phyloP scores from a whole-genome alignment of 2,329 filamentous ascomycete genomes.

The Ceratocystis cubensis region DNA sequence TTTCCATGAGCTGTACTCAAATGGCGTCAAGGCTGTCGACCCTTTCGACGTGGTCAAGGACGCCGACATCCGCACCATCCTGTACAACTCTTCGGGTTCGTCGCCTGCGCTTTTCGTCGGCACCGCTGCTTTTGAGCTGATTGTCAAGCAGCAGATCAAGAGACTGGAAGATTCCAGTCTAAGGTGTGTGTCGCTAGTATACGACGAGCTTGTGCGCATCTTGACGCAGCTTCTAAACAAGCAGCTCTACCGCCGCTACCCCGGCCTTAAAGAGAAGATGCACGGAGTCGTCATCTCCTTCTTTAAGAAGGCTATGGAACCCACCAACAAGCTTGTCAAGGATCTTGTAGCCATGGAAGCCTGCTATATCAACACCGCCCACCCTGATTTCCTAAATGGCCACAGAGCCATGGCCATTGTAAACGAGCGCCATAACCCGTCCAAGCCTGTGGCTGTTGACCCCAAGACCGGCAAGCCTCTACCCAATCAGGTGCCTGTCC shows the following conservation, averaged over 20 bases:
- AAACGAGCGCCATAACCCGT: conserved; percentile 72
- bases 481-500: conserved; percentile 52
- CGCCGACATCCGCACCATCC: conserved; percentile 87
- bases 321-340: conserved; percentile 89
- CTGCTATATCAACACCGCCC: conserved; percentile 96
- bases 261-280: conserved; percentile 91
- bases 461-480: conserved; percentile 97
- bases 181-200: conserved; percentile 95
- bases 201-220: conserved; percentile 94
- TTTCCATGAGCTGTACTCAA: conserved; percentile 96
- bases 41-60: conserved; percentile 97
- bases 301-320: conserved; percentile 97
- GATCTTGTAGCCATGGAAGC: conserved; percentile 93
- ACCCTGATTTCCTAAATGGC: conserved; percentile 94
- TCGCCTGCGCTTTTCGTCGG: conserved; percentile 94
- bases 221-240: conserved; percentile 81
- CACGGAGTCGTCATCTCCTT: conserved; percentile 83
- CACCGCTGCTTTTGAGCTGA: conserved; percentile 94
- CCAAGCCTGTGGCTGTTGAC: conserved; percentile 86
- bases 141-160: conserved; percentile 98
- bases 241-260: conserved; percentile 82
- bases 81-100: conserved; percentile 98
- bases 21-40: conserved; percentile 94
- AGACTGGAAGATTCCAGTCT: conserved; percentile 88
- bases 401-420: conserved; percentile 98